Conservation (phyloP, 2,329 filamentous ascomycete species). For the Neonectria ditissima region DNA sequence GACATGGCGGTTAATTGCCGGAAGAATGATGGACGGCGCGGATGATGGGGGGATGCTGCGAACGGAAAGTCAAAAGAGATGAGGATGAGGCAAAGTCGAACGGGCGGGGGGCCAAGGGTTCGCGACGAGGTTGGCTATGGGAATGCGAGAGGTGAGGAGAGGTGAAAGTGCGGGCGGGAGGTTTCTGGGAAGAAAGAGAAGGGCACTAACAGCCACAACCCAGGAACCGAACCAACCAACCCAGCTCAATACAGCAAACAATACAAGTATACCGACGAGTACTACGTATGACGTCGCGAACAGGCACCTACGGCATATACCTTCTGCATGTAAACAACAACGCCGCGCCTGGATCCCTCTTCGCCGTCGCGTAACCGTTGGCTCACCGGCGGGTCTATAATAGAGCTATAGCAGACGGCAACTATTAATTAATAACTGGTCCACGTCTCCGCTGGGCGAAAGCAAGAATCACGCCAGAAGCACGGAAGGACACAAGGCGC, state of each 20-base stretch:
- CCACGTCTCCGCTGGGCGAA: constrained; percentile 9
- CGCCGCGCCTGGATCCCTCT: neutral
- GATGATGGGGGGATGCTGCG: neutral
- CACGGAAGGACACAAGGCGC: neutral
- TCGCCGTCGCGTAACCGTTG: neutral
- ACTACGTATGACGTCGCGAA: constrained; percentile 11
- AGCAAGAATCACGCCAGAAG: constrained; percentile 26
- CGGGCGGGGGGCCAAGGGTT: constrained; percentile 1
- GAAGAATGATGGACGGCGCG: neutral
- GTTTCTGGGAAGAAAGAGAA: neutral
- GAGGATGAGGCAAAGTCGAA: constrained; percentile 4
- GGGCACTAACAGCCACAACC: neutral
- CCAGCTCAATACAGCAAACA: neutral
- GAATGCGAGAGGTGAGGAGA: neutral
- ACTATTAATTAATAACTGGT: constrained; percentile 13
- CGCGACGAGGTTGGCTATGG: constrained; percentile 15
- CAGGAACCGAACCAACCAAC: neutral
- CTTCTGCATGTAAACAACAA: constrained; percentile 7
- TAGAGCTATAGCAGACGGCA: constrained; percentile 6
- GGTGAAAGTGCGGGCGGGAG: too few species aligned
- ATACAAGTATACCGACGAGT: too few species aligned
- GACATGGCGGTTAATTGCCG: neutral
- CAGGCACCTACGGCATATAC: neutral
- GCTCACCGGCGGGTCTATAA: constrained; percentile 4
- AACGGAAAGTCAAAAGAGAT: neutral